phyloP scores from a whole-genome alignment of 177 flowering plant genomes.

The Vitis hybrid region DNA sequence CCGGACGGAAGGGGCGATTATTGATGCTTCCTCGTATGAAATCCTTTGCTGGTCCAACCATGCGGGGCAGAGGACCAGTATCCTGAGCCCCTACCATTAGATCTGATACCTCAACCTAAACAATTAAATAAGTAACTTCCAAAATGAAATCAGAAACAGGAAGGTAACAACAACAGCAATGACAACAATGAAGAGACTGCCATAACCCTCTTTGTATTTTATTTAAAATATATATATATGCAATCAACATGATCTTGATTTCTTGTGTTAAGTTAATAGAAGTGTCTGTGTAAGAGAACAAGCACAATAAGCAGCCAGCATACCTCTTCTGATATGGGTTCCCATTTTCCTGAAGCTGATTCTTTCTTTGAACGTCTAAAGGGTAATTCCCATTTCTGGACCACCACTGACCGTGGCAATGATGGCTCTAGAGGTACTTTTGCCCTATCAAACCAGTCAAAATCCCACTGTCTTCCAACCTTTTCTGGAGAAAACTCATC shows the following conservation, averaged over 20 bases:
- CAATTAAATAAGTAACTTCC: conserved; percentile 12
- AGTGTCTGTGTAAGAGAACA: background rate
- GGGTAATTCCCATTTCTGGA: conserved; percentile 86
- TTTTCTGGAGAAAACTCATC: conserved; percentile 80
- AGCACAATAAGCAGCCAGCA: conserved; percentile 3
- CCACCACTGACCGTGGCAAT: conserved; percentile 57
- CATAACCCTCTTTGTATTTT: background rate
- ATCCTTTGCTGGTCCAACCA: conserved; percentile 78
- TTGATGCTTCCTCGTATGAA: conserved; percentile 80
- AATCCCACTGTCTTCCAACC: conserved; percentile 89
- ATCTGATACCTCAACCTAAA: conserved; percentile 76
- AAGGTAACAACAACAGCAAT: background rate
- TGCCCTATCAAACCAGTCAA: conserved; percentile 88
- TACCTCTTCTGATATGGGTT: conserved; percentile 78
- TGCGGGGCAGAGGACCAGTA: conserved; percentile 64
- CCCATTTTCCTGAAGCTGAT: conserved; percentile 47
- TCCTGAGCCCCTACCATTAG: conserved; percentile 61
- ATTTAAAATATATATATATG: background rate
- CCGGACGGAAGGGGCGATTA: conserved; percentile 93
- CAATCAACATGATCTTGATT: background rate
- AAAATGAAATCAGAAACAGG: conserved; percentile 5
- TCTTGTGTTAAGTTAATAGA: background rate
- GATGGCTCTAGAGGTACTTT: conserved; percentile 75
- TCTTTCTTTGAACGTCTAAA: conserved; percentile 52
- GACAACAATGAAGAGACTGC: background rate